Evolutionary conservation across 768 basidiomycete genomes (phyloP).

Genomic region (Baorangia bicolor): DNA sequence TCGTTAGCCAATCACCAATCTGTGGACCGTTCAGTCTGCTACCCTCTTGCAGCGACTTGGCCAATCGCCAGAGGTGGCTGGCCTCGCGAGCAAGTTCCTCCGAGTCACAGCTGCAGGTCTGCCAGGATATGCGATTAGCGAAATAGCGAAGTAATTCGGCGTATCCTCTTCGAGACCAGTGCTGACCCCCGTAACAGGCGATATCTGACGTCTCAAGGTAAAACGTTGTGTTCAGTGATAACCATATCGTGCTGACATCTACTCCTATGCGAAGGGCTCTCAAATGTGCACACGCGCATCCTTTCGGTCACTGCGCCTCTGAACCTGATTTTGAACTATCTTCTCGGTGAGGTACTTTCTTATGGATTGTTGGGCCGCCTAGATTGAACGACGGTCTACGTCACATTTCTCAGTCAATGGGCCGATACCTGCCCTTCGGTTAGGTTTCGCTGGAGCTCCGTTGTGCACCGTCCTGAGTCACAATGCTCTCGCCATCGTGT

Average conservation of each 20-base stretch:
- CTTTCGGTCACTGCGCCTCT: constrained; percentile 25
- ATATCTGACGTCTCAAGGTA: constrained; percentile 23
- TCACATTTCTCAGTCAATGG: constrained; percentile 18
- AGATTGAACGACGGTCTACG: background rate
- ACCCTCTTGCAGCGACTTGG: constrained; percentile 37
- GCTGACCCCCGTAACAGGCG: constrained; percentile 15
- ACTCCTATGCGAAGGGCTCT: constrained; percentile 18
- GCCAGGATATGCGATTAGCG: constrained; percentile 46
- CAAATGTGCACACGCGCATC: constrained; percentile 19
- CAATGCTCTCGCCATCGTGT: constrained; percentile 19
- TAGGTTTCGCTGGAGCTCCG: constrained; percentile 28
- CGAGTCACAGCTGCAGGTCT: constrained; percentile 40
- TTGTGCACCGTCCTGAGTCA: constrained; percentile 30
- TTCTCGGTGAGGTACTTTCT: constrained; percentile 19
- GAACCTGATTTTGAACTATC: constrained; percentile 24
- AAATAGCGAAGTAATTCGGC: constrained; percentile 36
- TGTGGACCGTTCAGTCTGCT: constrained; percentile 30
- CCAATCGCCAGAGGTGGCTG: constrained; percentile 41
- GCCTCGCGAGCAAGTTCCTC: constrained; percentile 40
- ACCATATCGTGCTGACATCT: background rate
- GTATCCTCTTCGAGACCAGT: background rate
- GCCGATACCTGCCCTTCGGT: constrained; percentile 24
- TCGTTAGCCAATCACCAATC: constrained; percentile 22
- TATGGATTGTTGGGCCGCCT: background rate
- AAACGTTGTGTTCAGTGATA: background rate